Percentiles rank a stretch among this genome's conserved stretches.
These are phyloP conservation scores for Tardiomyces blankii DNA, from an alignment of 1,139 yeast species.

Conservation along the genomic window DNA sequence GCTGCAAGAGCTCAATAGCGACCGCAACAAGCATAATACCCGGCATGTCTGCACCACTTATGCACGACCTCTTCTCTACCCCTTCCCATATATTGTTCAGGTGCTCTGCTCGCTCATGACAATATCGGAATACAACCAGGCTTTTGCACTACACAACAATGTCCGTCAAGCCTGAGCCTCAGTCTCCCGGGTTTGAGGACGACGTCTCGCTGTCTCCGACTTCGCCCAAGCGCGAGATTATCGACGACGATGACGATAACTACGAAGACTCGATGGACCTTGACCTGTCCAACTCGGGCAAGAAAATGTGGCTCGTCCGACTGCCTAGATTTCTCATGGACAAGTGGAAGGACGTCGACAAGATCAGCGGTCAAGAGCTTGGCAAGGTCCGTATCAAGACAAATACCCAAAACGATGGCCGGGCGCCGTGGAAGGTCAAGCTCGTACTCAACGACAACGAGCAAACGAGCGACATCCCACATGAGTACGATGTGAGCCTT, in stretches of 20 bases:
- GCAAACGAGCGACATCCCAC: slow-evolving; percentile 49
- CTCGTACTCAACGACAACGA: slow-evolving; percentile 30
- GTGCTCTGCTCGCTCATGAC: no score
- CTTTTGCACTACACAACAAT: not conserved
- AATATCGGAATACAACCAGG: no score
- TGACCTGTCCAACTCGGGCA: slow-evolving; percentile 25
- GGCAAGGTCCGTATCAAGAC: slow-evolving; percentile 71
- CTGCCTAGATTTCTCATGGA: slow-evolving; percentile 81
- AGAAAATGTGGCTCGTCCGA: slow-evolving; percentile 83
- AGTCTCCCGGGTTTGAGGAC: slow-evolving; percentile 21
- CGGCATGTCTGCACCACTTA: no score
- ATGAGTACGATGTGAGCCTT: slow-evolving; percentile 69
- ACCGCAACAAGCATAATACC: no score
- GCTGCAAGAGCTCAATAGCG: no score
- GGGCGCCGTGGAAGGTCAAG: slow-evolving; percentile 21
- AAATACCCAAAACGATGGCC: slow-evolving; percentile 16
- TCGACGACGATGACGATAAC: slow-evolving; percentile 23
- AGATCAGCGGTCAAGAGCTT: slow-evolving; percentile 54
- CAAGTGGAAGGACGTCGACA: slow-evolving; percentile 59
- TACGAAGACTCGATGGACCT: slow-evolving; percentile 33
- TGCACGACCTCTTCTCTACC: no score
- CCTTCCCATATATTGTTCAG: no score
- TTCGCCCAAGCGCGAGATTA: slow-evolving; percentile 14
- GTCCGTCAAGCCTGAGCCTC: not conserved
- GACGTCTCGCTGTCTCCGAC: slow-evolving; percentile 27